Percentiles rank a stretch among this genome's conserved stretches.
phyloP scores from a whole-genome alignment of 352 stramenopile species.

The Globisporangium nunn region DNA sequence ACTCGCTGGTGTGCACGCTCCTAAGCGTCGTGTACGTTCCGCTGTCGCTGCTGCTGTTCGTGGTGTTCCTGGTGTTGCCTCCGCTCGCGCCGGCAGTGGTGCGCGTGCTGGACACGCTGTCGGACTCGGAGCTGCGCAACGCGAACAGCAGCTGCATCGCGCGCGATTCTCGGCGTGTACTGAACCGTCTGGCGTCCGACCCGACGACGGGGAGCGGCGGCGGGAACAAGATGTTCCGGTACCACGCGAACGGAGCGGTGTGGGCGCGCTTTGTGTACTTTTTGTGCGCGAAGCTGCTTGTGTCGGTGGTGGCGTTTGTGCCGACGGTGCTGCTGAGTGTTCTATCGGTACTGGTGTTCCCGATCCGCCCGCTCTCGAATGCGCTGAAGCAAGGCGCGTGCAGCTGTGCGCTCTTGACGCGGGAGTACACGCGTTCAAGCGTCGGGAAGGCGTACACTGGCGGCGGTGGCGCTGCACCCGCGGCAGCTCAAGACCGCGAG shows the following conservation, averaged over 20 bases:
- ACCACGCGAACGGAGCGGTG: constrained; percentile 45
- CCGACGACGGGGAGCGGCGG: constrained; percentile 11
- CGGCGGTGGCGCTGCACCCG: not conserved
- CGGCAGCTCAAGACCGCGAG: constrained; percentile 20
- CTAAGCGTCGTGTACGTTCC: constrained; percentile 54
- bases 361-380: constrained; percentile 40
- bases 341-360: constrained; percentile 46
- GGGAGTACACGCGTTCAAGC: constrained; percentile 59
- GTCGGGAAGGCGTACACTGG: constrained; percentile 39
- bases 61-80: constrained; percentile 54
- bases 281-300: constrained; percentile 43
- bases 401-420: constrained; percentile 43
- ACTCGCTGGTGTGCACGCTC: constrained; percentile 50
- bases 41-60: constrained; percentile 41
- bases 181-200: constrained; percentile 44
- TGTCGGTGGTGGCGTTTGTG: constrained; percentile 51
- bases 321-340: constrained; percentile 47
- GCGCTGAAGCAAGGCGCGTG: constrained; percentile 35
- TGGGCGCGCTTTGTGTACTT: constrained; percentile 75
- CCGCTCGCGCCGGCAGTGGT: constrained; percentile 45
- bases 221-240: constrained; percentile 37
- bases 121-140: constrained; percentile 68
- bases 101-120: constrained; percentile 49
- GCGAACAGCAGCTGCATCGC: constrained; percentile 60
- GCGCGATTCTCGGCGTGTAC: constrained; percentile 42